These are phyloP conservation scores for Lophium mytilinum DNA, from an alignment of 495 filamentous ascomycete genomes.

Conservation along the genomic window DNA sequence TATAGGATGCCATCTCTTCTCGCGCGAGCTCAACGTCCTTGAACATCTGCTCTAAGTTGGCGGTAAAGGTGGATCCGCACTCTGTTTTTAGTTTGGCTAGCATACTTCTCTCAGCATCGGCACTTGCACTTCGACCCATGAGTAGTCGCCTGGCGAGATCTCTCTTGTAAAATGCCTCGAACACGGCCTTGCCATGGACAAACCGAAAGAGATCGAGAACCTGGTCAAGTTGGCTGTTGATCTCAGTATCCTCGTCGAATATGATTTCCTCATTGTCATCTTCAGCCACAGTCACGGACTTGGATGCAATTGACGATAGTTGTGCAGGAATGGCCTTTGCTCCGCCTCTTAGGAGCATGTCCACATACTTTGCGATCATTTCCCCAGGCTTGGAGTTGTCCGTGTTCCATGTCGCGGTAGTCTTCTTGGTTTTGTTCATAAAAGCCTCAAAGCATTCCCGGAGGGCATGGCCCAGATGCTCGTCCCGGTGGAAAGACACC, in stretches of 20 bases:
- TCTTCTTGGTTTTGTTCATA: constrained; percentile 76
- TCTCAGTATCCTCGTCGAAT: constrained; percentile 79
- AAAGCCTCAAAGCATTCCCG: constrained; percentile 80
- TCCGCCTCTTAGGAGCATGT: constrained; percentile 78
- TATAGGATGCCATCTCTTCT: constrained; percentile 78
- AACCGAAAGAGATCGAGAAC: constrained; percentile 92
- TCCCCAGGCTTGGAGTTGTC: constrained; percentile 91
- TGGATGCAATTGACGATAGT: constrained; percentile 32
- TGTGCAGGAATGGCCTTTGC: constrained; percentile 64
- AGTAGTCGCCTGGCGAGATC: constrained; percentile 83
- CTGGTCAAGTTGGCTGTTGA: constrained; percentile 83
- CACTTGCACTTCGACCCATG: constrained; percentile 83
- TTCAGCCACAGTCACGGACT: constrained; percentile 29
- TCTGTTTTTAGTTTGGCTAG: constrained; percentile 84
- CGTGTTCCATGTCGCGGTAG: constrained; percentile 57
- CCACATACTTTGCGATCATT: constrained; percentile 97
- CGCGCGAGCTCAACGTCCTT: constrained; percentile 88
- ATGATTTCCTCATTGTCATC: constrained; percentile 47
- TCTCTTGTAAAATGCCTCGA: constrained; percentile 98
- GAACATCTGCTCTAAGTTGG: constrained; percentile 98
- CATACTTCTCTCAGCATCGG: constrained; percentile 95
- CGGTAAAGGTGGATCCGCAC: constrained; percentile 87
- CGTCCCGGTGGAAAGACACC: constrained; percentile 64
- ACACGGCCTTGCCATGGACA: constrained; percentile 93
- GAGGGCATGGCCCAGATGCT: constrained; percentile 63